Evolutionary conservation across 371 early-diverging fungal genomes (phyloP), one percentile per base, ranked within the genome.

Genomic region (Haplosporangium sp.): DNA sequence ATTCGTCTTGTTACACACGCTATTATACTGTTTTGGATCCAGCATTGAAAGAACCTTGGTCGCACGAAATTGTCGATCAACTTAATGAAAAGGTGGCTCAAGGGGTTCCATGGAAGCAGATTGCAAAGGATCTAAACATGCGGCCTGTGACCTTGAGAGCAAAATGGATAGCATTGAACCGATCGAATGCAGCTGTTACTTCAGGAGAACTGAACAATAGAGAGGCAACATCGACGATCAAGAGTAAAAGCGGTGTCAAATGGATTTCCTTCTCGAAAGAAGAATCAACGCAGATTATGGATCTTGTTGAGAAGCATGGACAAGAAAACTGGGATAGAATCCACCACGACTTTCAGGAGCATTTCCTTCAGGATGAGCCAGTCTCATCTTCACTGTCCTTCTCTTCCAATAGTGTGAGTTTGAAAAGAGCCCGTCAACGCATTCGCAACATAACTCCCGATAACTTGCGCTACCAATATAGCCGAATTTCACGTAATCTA

Each of bases 1-100:
- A 69, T 20, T 61, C 73, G 20, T 69, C 78, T 6, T 78, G 78
- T 19, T 69, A 78, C 48, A 48, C 67, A n/a, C 69, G 78, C 3
- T 78, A 69, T 7, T 69, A 63, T 37, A 38, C 69, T 7, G 39
- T 9, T 35, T 50, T 78, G 60, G 78, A 78, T 42, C 74, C 78
- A 0, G 45, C 37, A 27, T 58, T 73, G 45, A 27, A 65, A 6
- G 47, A 37, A 4, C n/a, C 53, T 2, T 78, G 78, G 78, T 66
- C 73, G 3, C 17, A 27, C 0, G 70, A 73, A 5, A 44, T 47
- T 6, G 17, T 69, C 3, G 45, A 44, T 4, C 55, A 45, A 2
- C 17, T 77, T 15, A 65, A 69, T 10, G 66, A 61, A 11, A 35
- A 61, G 66, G 78, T 66, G 15, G 27, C 44, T 2, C 62, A 72